phyloP scores from a whole-genome alignment of 345 rosid species.

The Cardiospermum halicacabum region DNA sequence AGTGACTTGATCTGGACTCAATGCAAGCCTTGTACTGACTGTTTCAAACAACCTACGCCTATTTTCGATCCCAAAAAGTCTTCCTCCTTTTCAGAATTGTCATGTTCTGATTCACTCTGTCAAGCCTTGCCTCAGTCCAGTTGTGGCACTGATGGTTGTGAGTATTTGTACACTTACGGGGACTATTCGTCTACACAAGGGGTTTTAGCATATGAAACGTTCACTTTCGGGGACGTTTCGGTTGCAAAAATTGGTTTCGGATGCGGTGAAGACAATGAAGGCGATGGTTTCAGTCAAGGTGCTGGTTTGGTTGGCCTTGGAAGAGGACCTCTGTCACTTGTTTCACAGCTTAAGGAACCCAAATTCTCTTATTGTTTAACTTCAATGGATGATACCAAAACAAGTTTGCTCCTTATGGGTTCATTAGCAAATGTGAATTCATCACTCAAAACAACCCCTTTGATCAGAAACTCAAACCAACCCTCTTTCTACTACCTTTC shows the following conservation, averaged over 20 bases:
- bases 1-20: slow-evolving; percentile 97
- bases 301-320: slow-evolving; percentile 94
- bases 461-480: slow-evolving; percentile 57
- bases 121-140: slow-evolving; percentile 41
- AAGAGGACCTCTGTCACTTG: slow-evolving; percentile 66
- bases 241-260: slow-evolving; percentile 66
- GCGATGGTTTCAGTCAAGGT: slow-evolving; percentile 77
- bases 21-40: slow-evolving; percentile 75
- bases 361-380: slow-evolving; percentile 82
- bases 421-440: slow-evolving; percentile 30
- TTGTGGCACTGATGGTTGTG: slow-evolving; percentile 49
- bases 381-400: slow-evolving; percentile 45
- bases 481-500: slow-evolving; percentile 90
- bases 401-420: slow-evolving; percentile 70
- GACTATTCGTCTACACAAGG: slow-evolving; percentile 92
- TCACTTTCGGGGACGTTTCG: slow-evolving; percentile 52
- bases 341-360: slow-evolving; percentile 71
- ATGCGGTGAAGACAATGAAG: slow-evolving; percentile 76
- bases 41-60: slow-evolving; percentile 67
- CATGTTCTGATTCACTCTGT: slow-evolving; percentile 64
- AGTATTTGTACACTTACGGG: slow-evolving; percentile 72
- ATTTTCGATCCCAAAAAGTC: slow-evolving; percentile 73
- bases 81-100: slow-evolving; percentile 45
- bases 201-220: slow-evolving; percentile 52
- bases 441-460: slow-evolving; percentile 39